Conservation (phyloP, 306 rosid species). For the Lablab purpureus region DNA sequence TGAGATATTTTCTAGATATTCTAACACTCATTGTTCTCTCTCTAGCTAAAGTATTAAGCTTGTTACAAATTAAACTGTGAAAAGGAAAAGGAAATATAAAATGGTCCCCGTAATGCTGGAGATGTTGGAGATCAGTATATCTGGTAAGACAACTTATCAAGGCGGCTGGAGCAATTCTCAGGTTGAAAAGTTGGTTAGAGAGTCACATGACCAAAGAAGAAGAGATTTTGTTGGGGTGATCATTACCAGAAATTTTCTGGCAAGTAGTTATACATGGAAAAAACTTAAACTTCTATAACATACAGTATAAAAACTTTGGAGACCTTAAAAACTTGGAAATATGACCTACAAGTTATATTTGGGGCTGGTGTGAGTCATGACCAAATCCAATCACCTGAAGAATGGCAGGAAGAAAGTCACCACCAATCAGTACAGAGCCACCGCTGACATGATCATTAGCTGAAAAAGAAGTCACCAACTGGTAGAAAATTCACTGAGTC, state of each 20-base stretch:
- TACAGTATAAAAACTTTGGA: not conserved
- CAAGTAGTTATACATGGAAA: not conserved
- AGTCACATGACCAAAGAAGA: not conserved
- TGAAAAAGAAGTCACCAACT: not conserved
- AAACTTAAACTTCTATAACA: slow-evolving; percentile 1
- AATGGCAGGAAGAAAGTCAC: not conserved
- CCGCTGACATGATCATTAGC: not conserved
- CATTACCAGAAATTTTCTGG: not conserved
- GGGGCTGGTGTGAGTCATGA: slow-evolving; percentile 4
- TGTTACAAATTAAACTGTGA: not conserved
- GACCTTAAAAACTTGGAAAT: not conserved
- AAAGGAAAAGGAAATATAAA: not conserved
- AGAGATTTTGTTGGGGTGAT: not conserved
- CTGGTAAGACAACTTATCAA: not conserved
- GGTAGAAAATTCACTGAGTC: not conserved
- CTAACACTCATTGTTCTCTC: not conserved
- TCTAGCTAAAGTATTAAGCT: not conserved
- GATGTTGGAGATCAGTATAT: slow-evolving; percentile 5
- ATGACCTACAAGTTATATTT: not conserved
- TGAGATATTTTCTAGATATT: not conserved
- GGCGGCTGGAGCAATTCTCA: not conserved
- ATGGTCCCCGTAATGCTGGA: not conserved
- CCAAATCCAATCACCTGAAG: not conserved
- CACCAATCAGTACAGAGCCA: not conserved
- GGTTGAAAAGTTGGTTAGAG: slow-evolving; percentile 25